Conservation (phyloP, 148 eudicot species). For the Dysphania ambrosioides region DNA sequence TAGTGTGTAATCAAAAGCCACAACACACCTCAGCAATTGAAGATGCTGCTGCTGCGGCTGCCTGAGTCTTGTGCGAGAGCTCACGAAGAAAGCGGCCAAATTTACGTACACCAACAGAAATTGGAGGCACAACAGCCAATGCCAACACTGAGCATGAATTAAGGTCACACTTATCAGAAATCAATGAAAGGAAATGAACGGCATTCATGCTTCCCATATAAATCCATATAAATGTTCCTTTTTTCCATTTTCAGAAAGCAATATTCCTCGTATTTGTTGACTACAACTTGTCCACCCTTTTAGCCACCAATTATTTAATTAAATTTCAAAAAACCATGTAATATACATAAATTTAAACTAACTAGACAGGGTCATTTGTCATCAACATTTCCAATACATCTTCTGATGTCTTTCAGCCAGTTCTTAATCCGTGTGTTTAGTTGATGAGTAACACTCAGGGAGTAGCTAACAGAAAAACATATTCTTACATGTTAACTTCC, state of each 20-base stretch:
- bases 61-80: constrained; percentile 85
- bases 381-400: neutral
- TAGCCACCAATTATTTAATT: no score
- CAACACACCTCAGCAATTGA: constrained; percentile 84
- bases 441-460: neutral
- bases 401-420: neutral
- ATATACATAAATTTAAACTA: neutral
- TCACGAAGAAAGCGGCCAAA: constrained; percentile 89
- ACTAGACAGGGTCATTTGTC: neutral
- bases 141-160: constrained; percentile 56
- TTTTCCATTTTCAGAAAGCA: no score
- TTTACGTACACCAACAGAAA: constrained; percentile 66
- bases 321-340: neutral
- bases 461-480: neutral
- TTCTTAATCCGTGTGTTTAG: neutral
- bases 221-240: neutral
- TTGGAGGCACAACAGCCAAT: constrained; percentile 70
- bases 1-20: neutral
- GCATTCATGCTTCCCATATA: no score
- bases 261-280: neutral
- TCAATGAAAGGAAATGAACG: neutral
- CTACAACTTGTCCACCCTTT: neutral
- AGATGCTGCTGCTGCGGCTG: constrained; percentile 90
- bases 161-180: neutral
- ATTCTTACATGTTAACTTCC: constrained; percentile 80